Conservation (phyloP, 1,284 basidiomycete genomes). For the Meripilus lineatus region DNA sequence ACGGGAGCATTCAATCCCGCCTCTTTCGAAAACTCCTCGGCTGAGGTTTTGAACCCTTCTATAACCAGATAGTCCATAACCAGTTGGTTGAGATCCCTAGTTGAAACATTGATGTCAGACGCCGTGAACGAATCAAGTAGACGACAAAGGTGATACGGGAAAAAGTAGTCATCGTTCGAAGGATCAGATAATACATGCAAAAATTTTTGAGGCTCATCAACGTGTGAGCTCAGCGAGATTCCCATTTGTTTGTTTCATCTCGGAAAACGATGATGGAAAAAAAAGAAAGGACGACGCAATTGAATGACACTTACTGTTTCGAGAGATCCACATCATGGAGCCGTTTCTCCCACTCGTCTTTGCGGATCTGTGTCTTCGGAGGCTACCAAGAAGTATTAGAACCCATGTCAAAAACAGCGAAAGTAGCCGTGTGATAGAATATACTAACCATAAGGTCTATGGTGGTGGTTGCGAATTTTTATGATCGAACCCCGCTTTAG, state of each 20-base stretch:
- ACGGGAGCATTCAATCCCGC: conserved; percentile 73
- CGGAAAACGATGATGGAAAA: conserved; percentile 17
- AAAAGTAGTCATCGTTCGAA: conserved; percentile 9
- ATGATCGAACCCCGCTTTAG: conserved; percentile 24
- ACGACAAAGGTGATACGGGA: conserved; percentile 28
- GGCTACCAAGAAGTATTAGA: conserved; percentile 19
- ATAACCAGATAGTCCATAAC: conserved; percentile 98
- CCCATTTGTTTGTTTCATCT: conserved; percentile 72
- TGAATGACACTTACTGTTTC: conserved; percentile 61
- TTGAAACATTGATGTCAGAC: conserved; percentile 24
- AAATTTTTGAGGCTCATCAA: conserved; percentile 47
- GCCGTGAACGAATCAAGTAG: too few species aligned
- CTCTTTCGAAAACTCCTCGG: conserved; percentile 90
- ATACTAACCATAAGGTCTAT: conserved; percentile 29
- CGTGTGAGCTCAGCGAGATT: conserved; percentile 81
- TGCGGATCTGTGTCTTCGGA: conserved; percentile 50
- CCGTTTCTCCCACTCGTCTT: conserved; percentile 73
- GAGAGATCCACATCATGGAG: conserved; percentile 70
- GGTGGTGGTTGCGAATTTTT: conserved; percentile 20
- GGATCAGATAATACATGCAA: conserved; percentile 83
- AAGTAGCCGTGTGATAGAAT: too few species aligned
- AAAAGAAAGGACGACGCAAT: conserved; percentile 8
- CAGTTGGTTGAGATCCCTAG: conserved; percentile 89
- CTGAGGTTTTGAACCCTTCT: conserved; percentile 95
- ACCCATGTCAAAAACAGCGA: not conserved